Evolutionary conservation across 2,329 filamentous ascomycete genomes (phyloP).

Genomic region (Cladorrhinum sp.): DNA sequence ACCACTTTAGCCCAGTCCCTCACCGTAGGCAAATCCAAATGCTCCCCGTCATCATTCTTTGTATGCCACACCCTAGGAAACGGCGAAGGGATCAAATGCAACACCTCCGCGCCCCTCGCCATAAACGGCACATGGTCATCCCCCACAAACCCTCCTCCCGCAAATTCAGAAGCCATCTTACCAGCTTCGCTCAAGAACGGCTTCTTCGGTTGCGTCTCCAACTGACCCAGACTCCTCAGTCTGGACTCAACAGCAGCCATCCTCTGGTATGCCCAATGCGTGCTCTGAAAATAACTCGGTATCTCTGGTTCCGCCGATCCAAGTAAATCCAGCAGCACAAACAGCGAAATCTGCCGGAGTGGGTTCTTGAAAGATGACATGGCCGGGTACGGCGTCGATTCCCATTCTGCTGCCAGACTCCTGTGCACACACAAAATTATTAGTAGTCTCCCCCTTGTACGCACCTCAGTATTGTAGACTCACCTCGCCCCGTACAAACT

Average conservation of each 20-base stretch:
- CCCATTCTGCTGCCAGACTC: slow-evolving; percentile 67
- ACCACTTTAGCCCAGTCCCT: slow-evolving; percentile 86
- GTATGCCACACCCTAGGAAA: slow-evolving; percentile 89
- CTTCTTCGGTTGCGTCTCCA: slow-evolving; percentile 52
- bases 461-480: slow-evolving; percentile 18
- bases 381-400: slow-evolving; percentile 60
- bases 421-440: too few species aligned
- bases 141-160: slow-evolving; percentile 51
- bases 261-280: slow-evolving; percentile 86
- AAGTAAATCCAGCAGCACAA: slow-evolving; percentile 87
- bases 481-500: slow-evolving; percentile 74
- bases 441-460: background rate
- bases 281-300: slow-evolving; percentile 83
- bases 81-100: slow-evolving; percentile 82
- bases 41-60: slow-evolving; percentile 75
- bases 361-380: slow-evolving; percentile 66
- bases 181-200: slow-evolving; percentile 29
- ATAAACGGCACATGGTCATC: slow-evolving; percentile 96
- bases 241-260: slow-evolving; percentile 73
- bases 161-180: slow-evolving; percentile 37
- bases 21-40: slow-evolving; percentile 75
- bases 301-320: slow-evolving; percentile 66
- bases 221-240: slow-evolving; percentile 62
- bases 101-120: slow-evolving; percentile 76
- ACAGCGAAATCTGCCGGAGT: slow-evolving; percentile 70